Evolutionary conservation across 2,329 filamentous ascomycete genomes (phyloP).

Genomic region (Aspergillus carbonarius): DNA sequence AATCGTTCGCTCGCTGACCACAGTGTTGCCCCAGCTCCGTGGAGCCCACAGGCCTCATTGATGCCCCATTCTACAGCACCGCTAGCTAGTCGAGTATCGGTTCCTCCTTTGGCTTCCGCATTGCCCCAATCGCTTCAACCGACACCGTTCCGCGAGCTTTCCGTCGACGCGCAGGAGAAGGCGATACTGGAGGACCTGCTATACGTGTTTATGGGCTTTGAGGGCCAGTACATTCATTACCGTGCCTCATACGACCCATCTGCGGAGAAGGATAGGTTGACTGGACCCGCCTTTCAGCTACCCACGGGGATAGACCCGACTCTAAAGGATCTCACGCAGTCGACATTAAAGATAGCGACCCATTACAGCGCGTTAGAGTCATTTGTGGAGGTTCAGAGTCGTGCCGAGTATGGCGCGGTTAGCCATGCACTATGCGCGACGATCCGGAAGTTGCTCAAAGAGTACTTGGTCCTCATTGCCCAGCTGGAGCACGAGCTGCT

Average conservation of each 20-base stretch:
- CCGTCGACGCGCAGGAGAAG: slow-evolving; percentile 78
- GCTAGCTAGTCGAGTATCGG: slow-evolving; percentile 66
- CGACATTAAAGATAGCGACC: slow-evolving; percentile 91
- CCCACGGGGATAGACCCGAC: slow-evolving; percentile 85
- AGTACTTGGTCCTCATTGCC: slow-evolving; percentile 88
- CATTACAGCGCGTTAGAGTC: slow-evolving; percentile 89
- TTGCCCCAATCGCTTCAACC: slow-evolving; percentile 70
- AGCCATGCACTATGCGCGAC: slow-evolving; percentile 96
- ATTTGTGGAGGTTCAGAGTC: slow-evolving; percentile 91
- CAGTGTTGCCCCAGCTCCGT: slow-evolving; percentile 47
- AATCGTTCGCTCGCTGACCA: slow-evolving; percentile 15
- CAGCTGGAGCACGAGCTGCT: slow-evolving; percentile 92
- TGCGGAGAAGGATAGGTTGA: slow-evolving; percentile 81
- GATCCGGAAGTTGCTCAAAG: slow-evolving; percentile 84
- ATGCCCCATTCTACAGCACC: slow-evolving; percentile 70
- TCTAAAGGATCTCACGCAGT: slow-evolving; percentile 78
- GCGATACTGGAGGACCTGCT: slow-evolving; percentile 86
- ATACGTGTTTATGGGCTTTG: slow-evolving; percentile 96
- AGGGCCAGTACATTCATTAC: slow-evolving; percentile 95
- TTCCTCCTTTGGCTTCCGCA: slow-evolving; percentile 62
- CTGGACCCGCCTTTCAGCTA: slow-evolving; percentile 78
- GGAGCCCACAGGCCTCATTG: slow-evolving; percentile 78
- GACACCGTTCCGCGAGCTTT: slow-evolving; percentile 66
- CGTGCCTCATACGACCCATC: slow-evolving; percentile 76
- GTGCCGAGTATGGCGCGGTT: slow-evolving; percentile 88